Conservation (phyloP, 768 basidiomycete genomes). For the Lactifluus rugatus region DNA sequence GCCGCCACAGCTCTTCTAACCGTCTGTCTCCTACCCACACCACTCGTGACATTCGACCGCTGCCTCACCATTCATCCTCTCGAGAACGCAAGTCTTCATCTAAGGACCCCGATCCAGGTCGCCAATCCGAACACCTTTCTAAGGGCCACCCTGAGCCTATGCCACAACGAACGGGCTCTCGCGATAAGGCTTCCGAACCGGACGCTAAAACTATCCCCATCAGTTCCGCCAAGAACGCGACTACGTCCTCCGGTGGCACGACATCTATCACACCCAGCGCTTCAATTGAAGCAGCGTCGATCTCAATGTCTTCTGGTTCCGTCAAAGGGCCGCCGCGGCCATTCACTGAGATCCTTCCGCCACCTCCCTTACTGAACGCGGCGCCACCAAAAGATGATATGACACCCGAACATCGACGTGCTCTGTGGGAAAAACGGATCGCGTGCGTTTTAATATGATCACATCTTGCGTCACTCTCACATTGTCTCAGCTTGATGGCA, state of each 20-base stretch:
- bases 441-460: conserved; percentile 26
- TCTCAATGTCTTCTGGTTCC: neutral
- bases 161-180: neutral
- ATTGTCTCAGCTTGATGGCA: conserved; percentile 28
- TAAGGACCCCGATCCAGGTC: neutral
- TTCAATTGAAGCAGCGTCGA: neutral
- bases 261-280: neutral
- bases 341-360: conserved; percentile 4
- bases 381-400: conserved; percentile 16
- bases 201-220: neutral
- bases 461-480: neutral
- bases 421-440: conserved; percentile 33
- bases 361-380: neutral
- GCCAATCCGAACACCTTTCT: neutral
- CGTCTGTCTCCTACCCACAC: neutral
- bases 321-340: neutral
- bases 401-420: conserved; percentile 30
- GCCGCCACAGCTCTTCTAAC: neutral
- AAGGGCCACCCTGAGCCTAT: neutral
- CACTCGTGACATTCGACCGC: neutral
- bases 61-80: neutral
- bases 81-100: neutral
- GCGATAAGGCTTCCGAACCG: neutral
- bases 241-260: neutral
- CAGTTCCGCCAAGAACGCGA: neutral